Conservation (phyloP, 2,329 filamentous ascomycete genomes). For the Podosphaera xanthii region DNA sequence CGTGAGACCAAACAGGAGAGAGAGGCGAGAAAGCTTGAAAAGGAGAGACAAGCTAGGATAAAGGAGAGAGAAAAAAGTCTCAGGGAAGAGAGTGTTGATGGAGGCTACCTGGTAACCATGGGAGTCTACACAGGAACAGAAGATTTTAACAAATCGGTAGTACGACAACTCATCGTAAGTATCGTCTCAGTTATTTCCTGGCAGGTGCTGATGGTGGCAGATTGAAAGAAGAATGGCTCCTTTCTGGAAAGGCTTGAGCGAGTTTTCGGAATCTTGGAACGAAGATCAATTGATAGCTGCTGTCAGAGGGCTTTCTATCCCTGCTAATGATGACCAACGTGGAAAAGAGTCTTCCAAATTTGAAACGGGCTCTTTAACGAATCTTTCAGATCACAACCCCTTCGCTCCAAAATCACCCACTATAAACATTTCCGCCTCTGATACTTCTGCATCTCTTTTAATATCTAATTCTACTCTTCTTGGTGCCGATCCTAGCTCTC, state of each 20-base stretch:
- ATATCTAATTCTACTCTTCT: slow-evolving; percentile 39
- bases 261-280: slow-evolving; percentile 73
- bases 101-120: slow-evolving; percentile 80
- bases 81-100: slow-evolving; percentile 78
- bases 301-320: slow-evolving; percentile 62
- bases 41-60: slow-evolving; percentile 48
- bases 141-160: slow-evolving; percentile 75
- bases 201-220: slow-evolving; percentile 23
- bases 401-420: slow-evolving; percentile 42
- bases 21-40: slow-evolving; percentile 66
- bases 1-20: slow-evolving; percentile 80
- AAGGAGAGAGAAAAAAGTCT: slow-evolving; percentile 83
- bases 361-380: too few relatives aligned
- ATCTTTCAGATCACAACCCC: slow-evolving; percentile 34
- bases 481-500: slow-evolving; percentile 24
- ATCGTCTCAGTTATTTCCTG: neutral
- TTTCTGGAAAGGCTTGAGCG: slow-evolving; percentile 85
- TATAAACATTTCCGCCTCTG: slow-evolving; percentile 49
- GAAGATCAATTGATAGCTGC: slow-evolving; percentile 90
- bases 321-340: slow-evolving; percentile 61
- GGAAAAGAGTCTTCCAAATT: slow-evolving; percentile 34
- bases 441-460: slow-evolving; percentile 34
- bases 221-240: slow-evolving; percentile 82
- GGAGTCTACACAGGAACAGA: slow-evolving; percentile 82
- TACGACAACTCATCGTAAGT: slow-evolving; percentile 72